Conservation (phyloP, 768 basidiomycete genomes). For the Leccinum subgranulosum region DNA sequence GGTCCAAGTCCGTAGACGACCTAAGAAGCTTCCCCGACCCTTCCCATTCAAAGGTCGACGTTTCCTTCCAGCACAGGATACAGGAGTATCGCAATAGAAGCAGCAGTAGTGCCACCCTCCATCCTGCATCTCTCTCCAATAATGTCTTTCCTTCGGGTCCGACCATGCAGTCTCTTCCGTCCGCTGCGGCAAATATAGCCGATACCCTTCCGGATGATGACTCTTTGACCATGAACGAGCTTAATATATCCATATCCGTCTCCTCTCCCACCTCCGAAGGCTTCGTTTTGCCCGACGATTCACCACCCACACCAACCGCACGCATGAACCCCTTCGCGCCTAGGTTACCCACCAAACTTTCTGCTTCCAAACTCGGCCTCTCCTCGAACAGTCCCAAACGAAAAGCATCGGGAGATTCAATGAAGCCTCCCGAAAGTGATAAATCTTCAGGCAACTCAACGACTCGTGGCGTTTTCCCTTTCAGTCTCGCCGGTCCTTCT, state of each 20-base stretch:
- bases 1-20: constrained; percentile 82
- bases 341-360: constrained; percentile 65
- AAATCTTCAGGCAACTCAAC: constrained; percentile 6
- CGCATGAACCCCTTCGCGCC: constrained; percentile 72
- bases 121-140: constrained; percentile 33
- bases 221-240: constrained; percentile 18
- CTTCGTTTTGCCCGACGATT: constrained; percentile 31
- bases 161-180: constrained; percentile 44
- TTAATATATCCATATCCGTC: constrained; percentile 46
- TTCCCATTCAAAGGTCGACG: constrained; percentile 37
- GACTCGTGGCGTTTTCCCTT: constrained; percentile 30
- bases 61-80: constrained; percentile 59
- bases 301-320: constrained; percentile 47
- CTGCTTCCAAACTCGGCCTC: constrained; percentile 47
- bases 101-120: constrained; percentile 51
- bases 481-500: constrained; percentile 27
- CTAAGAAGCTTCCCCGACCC: constrained; percentile 51
- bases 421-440: constrained; percentile 33
- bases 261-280: constrained; percentile 42
- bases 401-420: constrained; percentile 44
- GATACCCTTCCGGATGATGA: constrained; percentile 22
- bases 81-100: constrained; percentile 62
- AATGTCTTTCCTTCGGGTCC: constrained; percentile 28
- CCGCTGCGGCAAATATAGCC: constrained; percentile 18
- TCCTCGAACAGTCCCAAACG: constrained; percentile 53